Conservation (phyloP, 768 basidiomycete genomes). For the Tremella fuciformis region DNA sequence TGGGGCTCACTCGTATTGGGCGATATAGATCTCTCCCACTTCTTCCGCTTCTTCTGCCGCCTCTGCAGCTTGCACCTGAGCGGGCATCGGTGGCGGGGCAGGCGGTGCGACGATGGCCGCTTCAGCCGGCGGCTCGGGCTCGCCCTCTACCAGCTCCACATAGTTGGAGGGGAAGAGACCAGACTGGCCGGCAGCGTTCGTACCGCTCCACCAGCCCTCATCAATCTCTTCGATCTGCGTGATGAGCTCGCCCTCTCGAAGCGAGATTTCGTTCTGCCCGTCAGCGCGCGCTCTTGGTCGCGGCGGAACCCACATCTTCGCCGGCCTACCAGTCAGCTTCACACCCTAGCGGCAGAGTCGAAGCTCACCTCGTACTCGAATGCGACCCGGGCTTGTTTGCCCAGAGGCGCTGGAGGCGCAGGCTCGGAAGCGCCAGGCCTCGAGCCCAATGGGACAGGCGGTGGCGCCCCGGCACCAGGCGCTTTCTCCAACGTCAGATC, state of each 20-base stretch:
- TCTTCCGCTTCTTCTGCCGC: slow-evolving; percentile 55
- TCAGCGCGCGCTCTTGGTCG: slow-evolving; percentile 9
- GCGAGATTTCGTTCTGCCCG: slow-evolving; percentile 70
- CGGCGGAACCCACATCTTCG: slow-evolving; percentile 29
- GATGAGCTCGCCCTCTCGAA: slow-evolving; percentile 77
- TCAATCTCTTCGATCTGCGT: slow-evolving; percentile 78
- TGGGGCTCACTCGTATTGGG: slow-evolving; percentile 61
- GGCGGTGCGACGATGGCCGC: slow-evolving; percentile 51
- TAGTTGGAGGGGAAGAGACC: slow-evolving; percentile 94
- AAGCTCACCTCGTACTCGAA: slow-evolving; percentile 68
- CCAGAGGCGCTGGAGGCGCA: slow-evolving; percentile 51
- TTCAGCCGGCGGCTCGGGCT: slow-evolving; percentile 41
- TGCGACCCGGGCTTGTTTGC: slow-evolving; percentile 68
- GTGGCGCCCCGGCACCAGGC: slow-evolving; percentile 38
- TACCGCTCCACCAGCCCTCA: slow-evolving; percentile 89
- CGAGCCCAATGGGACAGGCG: slow-evolving; percentile 47
- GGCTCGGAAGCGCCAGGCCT: slow-evolving; percentile 43
- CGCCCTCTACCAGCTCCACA: slow-evolving; percentile 63
- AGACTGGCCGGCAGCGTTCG: slow-evolving; percentile 65
- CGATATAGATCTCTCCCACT: slow-evolving; percentile 53
- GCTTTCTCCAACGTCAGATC: slow-evolving; percentile 42
- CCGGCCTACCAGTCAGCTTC: slow-evolving; percentile 20
- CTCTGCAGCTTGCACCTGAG: slow-evolving; percentile 52
- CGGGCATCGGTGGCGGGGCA: slow-evolving; percentile 55
- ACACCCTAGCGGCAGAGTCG: slow-evolving; percentile 2